Evolutionary conservation across 2,329 filamentous ascomycete genomes (phyloP), one percentile per base, ranked within the genome.

Genomic region (Paracorniculantispora psalliotae): DNA sequence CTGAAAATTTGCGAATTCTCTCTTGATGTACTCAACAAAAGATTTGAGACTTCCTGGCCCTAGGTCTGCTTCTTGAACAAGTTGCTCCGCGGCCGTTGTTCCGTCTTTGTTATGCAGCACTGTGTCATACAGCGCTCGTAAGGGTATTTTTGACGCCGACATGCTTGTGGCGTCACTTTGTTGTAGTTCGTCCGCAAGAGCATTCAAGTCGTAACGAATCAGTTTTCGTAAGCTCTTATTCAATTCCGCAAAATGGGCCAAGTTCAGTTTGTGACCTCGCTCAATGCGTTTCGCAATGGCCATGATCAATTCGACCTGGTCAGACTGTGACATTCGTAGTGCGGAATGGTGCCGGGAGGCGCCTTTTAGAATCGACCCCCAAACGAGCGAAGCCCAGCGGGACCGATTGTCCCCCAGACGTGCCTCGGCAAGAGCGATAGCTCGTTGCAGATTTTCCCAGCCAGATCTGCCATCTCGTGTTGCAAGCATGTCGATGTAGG

Each of bases 401-500:
- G 68, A 65, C 12, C 64, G 61, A 12, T 59, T 63, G 3, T 59
- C 39, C 0, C 58, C 61, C 13, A 73, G 60, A 10, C 70, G 69
- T 17, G 65, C 48, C 30, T 68, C 64, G 19, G 67, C 63, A 39
- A 74, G 58, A 10, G 63, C 63, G 48, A 74, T 69, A 15, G 69
- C 70, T n/a, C 71, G 68, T 55, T 66, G 59, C 54, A 75, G 60
- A 30, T 70, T 66, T 35, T 62, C 66, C 39, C 64, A 64, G 10
- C 62, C 59, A 25, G 52, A 61, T 12, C 61, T 58, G 6, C 63
- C 64, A 23, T 66, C 64, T 25, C 33, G 35, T 15, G 65, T 67
- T 8, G 66, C 63, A 46, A 70, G 68, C 17, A 64, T 62, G 28
- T 68, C 64, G 13, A 87, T 73, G 65, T 82, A 85, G 3, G 81